A percentile compares a stretch with the other conserved stretches of the same genome.
These are phyloP conservation scores for Plantago major DNA, from an alignment of 257 asterid species.

Conservation along the genomic window DNA sequence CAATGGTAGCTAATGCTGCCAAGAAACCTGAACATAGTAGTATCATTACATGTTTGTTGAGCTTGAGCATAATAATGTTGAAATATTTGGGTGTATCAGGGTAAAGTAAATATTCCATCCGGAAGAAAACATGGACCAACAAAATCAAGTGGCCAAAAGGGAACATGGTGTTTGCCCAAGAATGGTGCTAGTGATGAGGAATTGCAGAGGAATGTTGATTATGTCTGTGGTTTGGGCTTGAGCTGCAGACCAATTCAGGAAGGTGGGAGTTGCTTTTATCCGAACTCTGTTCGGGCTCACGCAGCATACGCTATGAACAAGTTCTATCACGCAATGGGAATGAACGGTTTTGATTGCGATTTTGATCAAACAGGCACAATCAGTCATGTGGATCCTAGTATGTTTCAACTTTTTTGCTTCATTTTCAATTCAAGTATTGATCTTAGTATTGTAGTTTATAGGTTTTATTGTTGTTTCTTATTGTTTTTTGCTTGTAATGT, in stretches of 20 bases:
- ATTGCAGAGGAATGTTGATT: slow-evolving; percentile 37
- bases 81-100: slow-evolving; percentile 39
- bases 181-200: slow-evolving; percentile 26
- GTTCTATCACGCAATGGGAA: slow-evolving; percentile 28
- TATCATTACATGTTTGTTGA: slow-evolving; percentile 24
- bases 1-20: slow-evolving; percentile 32
- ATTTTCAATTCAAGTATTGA: not conserved
- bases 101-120: slow-evolving; percentile 24
- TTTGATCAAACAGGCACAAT: slow-evolving; percentile 30
- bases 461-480: too few relatives aligned
- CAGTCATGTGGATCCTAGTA: slow-evolving; percentile 39
- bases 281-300: slow-evolving; percentile 39
- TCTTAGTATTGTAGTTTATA: too few relatives aligned
- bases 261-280: slow-evolving; percentile 34
- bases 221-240: slow-evolving; percentile 39
- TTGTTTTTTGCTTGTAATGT: not conserved
- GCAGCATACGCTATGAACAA: slow-evolving; percentile 48
- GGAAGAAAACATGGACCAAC: slow-evolving; percentile 18
- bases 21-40: slow-evolving; percentile 14
- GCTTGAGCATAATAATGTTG: slow-evolving; percentile 11
- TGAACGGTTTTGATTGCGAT: slow-evolving; percentile 34
- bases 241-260: slow-evolving; percentile 37
- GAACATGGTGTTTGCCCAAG: slow-evolving; percentile 39
- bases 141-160: slow-evolving; percentile 16
- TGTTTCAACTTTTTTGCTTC: not conserved